These are phyloP conservation scores for Linderniella brevidens DNA, from an alignment of 257 asterid species.

Conservation along the genomic window DNA sequence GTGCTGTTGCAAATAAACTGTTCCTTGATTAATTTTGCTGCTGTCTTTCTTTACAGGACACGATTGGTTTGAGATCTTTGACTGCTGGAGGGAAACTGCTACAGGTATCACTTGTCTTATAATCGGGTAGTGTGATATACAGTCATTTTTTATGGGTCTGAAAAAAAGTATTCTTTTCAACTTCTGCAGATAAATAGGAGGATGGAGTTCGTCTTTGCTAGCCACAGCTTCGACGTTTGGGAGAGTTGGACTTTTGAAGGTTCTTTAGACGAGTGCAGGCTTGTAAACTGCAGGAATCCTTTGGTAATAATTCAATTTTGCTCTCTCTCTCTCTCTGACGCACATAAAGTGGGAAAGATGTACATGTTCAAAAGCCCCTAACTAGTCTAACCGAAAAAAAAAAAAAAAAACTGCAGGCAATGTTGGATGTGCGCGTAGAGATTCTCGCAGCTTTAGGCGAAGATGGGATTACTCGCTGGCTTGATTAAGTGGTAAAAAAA, in stretches of 20 bases:
- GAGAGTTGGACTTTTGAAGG: slow-evolving; percentile 98
- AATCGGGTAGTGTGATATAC: neutral
- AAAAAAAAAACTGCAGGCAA: slow-evolving; percentile 38
- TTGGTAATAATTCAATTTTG: slow-evolving; percentile 37
- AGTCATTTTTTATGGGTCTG: neutral
- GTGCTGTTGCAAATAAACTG: neutral
- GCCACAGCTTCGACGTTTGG: slow-evolving; percentile 97
- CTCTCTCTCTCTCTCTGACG: slow-evolving; percentile 2
- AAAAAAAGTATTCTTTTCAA: slow-evolving; percentile 9
- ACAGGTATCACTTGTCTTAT: slow-evolving; percentile 41
- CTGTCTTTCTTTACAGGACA: slow-evolving; percentile 49
- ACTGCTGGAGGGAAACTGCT: slow-evolving; percentile 97
- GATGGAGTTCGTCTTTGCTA: slow-evolving; percentile 94
- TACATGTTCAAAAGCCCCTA: no score
- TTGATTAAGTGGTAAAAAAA: slow-evolving; percentile 29
- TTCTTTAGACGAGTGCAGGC: slow-evolving; percentile 75
- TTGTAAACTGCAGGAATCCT: slow-evolving; percentile 93
- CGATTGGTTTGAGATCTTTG: slow-evolving; percentile 88
- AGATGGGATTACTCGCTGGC: slow-evolving; percentile 96
- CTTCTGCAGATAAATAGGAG: slow-evolving; percentile 83
- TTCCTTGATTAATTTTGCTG: slow-evolving; percentile 9
- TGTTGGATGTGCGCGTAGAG: slow-evolving; percentile 72
- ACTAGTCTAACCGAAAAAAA: neutral
- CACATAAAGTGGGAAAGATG: no score
- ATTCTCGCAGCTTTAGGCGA: slow-evolving; percentile 84